Conservation (phyloP, 176 grass and related monocot genomes). For the Juncus inflexus region DNA sequence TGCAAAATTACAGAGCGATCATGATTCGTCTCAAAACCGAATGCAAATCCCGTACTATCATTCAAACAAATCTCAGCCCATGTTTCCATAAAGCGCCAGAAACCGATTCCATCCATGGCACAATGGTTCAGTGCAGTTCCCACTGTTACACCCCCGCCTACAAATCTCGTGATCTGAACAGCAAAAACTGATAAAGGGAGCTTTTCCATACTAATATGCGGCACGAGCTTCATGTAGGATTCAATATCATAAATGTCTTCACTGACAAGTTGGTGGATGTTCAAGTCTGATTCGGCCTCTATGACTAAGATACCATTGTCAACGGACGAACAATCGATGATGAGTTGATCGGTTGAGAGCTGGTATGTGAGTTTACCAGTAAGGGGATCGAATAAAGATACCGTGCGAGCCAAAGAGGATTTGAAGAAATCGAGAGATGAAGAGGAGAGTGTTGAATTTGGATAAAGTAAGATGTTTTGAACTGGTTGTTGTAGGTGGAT, state of each 20-base stretch:
- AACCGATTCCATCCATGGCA: constrained; percentile 33
- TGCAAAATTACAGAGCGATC: constrained; percentile 29
- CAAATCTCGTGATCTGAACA: constrained; percentile 41
- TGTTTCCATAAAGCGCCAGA: constrained; percentile 45
- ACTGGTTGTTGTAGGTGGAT: constrained; percentile 24
- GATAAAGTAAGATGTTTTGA: constrained; percentile 20
- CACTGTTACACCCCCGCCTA: background rate
- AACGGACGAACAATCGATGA: constrained; percentile 11
- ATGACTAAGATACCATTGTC: constrained; percentile 29
- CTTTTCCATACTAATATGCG: constrained; percentile 26
- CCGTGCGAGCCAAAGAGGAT: constrained; percentile 1
- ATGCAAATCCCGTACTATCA: background rate
- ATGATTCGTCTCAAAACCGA: constrained; percentile 19
- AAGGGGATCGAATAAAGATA: constrained; percentile 20
- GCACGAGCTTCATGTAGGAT: constrained; percentile 31
- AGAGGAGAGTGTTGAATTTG: constrained; percentile 17
- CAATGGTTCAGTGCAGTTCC: constrained; percentile 36
- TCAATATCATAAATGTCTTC: constrained; percentile 29
- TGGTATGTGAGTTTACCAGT: constrained; percentile 16
- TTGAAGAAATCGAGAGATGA: constrained; percentile 16
- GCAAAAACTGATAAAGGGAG: constrained; percentile 42
- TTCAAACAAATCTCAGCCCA: constrained; percentile 34
- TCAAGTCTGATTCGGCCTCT: constrained; percentile 34
- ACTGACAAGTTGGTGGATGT: constrained; percentile 23
- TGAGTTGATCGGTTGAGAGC: constrained; percentile 10